Conservation (phyloP, 1,284 basidiomycete species). For the Malassezia equina region DNA sequence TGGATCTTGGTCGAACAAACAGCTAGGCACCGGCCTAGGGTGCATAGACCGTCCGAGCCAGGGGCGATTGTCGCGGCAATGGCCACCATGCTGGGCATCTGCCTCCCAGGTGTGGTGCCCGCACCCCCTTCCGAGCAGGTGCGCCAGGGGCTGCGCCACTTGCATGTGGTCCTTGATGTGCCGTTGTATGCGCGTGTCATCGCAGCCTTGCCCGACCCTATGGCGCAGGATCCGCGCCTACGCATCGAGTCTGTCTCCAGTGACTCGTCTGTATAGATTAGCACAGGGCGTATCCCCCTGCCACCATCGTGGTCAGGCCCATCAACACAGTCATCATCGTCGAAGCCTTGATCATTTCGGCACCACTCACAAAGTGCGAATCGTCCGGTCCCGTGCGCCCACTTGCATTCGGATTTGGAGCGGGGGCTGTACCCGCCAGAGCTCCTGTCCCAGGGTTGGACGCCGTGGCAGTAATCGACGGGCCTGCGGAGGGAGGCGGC, state of each 20-base stretch:
- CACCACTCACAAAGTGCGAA: slow-evolving; percentile 8
- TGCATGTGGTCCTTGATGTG: neutral
- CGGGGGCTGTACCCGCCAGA: slow-evolving; percentile 7
- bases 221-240: slow-evolving; percentile 1
- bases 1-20: neutral
- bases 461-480: slow-evolving; percentile 10
- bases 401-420: neutral
- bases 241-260: neutral
- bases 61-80: neutral
- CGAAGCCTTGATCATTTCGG: neutral
- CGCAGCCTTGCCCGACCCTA: neutral
- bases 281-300: neutral
- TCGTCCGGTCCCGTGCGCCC: slow-evolving; percentile 8
- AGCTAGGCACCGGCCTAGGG: neutral
- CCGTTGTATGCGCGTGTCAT: neutral
- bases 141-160: neutral
- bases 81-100: neutral
- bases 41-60: neutral
- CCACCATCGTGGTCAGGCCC: neutral
- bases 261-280: too few relatives aligned
- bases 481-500: too few relatives aligned
- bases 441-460: neutral
- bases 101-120: neutral
- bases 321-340: neutral
- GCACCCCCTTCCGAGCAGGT: neutral